Evolutionary conservation across 768 basidiomycete genomes (phyloP).

Genomic region (Russula sp.): DNA sequence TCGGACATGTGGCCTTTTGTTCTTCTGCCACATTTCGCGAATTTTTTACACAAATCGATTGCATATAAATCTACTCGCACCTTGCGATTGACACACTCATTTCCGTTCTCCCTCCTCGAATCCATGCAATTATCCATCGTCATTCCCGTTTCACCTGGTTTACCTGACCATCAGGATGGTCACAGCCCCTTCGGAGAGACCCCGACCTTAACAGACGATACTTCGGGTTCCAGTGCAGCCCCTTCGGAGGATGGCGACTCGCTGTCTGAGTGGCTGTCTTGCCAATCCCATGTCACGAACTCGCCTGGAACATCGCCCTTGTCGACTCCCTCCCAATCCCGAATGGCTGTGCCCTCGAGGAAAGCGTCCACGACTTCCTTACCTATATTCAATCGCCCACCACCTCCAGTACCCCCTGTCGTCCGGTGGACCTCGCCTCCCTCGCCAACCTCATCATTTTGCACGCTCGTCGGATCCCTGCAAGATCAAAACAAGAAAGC

Average conservation of each 20-base stretch:
- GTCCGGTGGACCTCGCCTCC: conserved; percentile 12
- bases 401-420: conserved; percentile 1
- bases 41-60: not conserved
- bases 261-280: not conserved
- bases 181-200: not conserved
- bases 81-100: not conserved
- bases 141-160: conserved; percentile 1
- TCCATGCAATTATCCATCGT: conserved; percentile 17
- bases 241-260: conserved; percentile 1
- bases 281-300: not conserved
- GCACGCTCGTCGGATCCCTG: conserved; percentile 8
- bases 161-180: not conserved
- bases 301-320: conserved; percentile 10
- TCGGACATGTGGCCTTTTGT: conserved; percentile 4
- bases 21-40: conserved; percentile 16
- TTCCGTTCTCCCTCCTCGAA: not conserved
- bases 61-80: conserved; percentile 14
- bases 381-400: conserved; percentile 17
- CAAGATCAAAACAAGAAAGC: not conserved
- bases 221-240: not conserved
- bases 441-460: conserved; percentile 14
- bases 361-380: conserved; percentile 16
- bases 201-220: not conserved
- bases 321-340: not conserved
- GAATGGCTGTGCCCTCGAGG: conserved; percentile 6